A percentile compares a stretch with the other conserved stretches of the same genome.
Evolutionary conservation across 306 rosid genomes (phyloP).

Genomic region (Corylus americana): DNA sequence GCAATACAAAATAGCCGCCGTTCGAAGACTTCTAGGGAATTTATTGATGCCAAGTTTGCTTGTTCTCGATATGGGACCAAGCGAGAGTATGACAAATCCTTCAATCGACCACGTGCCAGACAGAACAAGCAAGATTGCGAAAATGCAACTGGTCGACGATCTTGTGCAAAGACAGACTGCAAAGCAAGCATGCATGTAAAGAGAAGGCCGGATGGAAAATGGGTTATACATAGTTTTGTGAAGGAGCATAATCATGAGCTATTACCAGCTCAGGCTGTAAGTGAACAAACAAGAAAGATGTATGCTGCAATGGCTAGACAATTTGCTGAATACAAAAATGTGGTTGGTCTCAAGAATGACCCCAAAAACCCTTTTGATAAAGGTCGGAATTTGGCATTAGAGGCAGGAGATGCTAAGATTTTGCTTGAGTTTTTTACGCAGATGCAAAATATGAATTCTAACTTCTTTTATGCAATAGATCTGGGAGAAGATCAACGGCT

Average conservation of each 20-base stretch:
- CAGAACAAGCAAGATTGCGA: conserved; percentile 94
- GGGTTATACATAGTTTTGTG: conserved; percentile 96
- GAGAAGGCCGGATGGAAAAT: conserved; percentile 94
- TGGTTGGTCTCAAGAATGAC: conserved; percentile 84
- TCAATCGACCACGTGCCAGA: conserved; percentile 81
- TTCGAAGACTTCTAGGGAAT: conserved; percentile 94
- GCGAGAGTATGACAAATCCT: conserved; percentile 91
- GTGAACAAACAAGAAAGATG: conserved; percentile 98
- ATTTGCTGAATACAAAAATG: conserved; percentile 94
- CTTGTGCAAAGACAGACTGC: conserved; percentile 95
- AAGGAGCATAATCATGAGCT: conserved; percentile 97
- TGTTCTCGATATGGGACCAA: conserved; percentile 97
- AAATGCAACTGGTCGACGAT: conserved; percentile 84
- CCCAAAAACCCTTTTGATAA: conserved; percentile 77
- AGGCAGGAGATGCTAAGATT: conserved; percentile 74
- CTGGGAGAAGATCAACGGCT: conserved; percentile 88
- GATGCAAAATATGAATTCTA: conserved; percentile 83
- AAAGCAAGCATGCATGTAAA: conserved; percentile 99
- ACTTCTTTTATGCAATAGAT: conserved; percentile 87
- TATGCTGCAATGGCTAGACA: conserved; percentile 99
- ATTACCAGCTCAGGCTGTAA: conserved; percentile 98
- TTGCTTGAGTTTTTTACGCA: conserved; percentile 73
- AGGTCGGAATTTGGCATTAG: conserved; percentile 75
- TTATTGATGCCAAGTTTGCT: conserved; percentile 98
- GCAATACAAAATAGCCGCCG: conserved; percentile 99